Evolutionary conservation across 768 basidiomycete species (phyloP).

Genomic region (Boletus rex-veris): DNA sequence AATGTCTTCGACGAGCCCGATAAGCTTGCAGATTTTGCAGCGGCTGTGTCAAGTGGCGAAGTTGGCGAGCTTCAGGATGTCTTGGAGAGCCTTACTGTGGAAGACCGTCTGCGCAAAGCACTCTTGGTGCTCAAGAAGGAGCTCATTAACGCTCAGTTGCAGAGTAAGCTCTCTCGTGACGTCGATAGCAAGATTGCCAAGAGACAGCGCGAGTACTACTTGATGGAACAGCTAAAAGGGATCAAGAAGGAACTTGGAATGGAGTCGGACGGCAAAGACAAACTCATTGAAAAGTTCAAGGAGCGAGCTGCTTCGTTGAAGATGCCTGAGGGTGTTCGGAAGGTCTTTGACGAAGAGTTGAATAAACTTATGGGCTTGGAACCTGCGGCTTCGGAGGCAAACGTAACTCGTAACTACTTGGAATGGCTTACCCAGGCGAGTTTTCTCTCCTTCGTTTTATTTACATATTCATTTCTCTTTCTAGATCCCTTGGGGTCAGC

Average conservation of each 20-base stretch:
- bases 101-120: constrained; percentile 87
- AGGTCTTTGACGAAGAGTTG: constrained; percentile 96
- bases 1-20: constrained; percentile 98
- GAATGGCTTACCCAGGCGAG: constrained; percentile 85
- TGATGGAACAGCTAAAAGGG: constrained; percentile 95
- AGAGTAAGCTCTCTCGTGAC: constrained; percentile 87
- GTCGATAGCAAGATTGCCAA: constrained; percentile 95
- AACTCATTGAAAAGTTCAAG: constrained; percentile 88
- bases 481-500: constrained; percentile 94
- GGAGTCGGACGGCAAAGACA: constrained; percentile 94
- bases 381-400: constrained; percentile 88
- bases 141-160: constrained; percentile 93
- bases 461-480: constrained; percentile 2
- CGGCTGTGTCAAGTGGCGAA: constrained; percentile 92
- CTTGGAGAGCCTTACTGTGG: constrained; percentile 79
- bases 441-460: constrained; percentile 1
- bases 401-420: constrained; percentile 91
- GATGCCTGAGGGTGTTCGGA: constrained; percentile 87
- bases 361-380: constrained; percentile 87
- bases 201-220: constrained; percentile 89
- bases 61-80: constrained; percentile 91
- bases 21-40: constrained; percentile 95
- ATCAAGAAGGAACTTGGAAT: constrained; percentile 96
- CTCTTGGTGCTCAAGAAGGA: constrained; percentile 95
- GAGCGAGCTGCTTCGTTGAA: constrained; percentile 76